Base-by-base conservation (phyloP, 2,329 filamentous ascomycete species). In the Nigrospora oryzae region DNA sequence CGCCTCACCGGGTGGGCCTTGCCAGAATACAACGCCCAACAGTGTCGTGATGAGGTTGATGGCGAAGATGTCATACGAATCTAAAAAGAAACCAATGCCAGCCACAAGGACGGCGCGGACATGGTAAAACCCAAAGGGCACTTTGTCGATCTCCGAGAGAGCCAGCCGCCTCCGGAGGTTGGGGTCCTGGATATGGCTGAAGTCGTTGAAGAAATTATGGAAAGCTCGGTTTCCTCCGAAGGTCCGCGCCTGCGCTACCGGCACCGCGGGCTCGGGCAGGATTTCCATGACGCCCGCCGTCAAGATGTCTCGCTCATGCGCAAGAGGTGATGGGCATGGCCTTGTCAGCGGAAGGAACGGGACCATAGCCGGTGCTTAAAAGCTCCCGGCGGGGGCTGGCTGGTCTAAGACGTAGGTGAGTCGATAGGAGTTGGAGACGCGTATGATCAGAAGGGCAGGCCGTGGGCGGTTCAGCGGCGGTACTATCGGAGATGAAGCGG, bases 31-130 rank as follows among this genome's bases (percentile, higher is more conserved):
- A 13, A 90, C 74, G 38, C 87, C 87, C 13, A 91, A 66, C 60
- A 90, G 78, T 38, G 73, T 75, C 2, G 81, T 84, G 40, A 86
- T 76, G 40, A 90, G 70, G 60, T 85, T 86, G 62, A 89, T 86
- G 57, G 87, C 84, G 62, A 93, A 93, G 54, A 89, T 86, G 53
- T 79, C 81, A 66, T 91, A 91, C 12, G 84, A 83, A 62, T 90
- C 87, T 39, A 87, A 83, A 60, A 91, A 89, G 70, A 93, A 91
- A 42, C 87, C 87, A 47, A 88, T 82, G 40, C 87, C 87, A 23
- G 86, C 86, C 3, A 91, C 86, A 7, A 86, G 64, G 3, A 89
- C 74, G 44, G 85, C 83, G 39, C 86, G 79, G 23, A 89, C 71
- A 64, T 90, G 86, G 61, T 86, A 85, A 68, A 84, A 79, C 53